Base-by-base conservation (phyloP, 345 rosid genomes). In the Laguncularia racemosa region DNA sequence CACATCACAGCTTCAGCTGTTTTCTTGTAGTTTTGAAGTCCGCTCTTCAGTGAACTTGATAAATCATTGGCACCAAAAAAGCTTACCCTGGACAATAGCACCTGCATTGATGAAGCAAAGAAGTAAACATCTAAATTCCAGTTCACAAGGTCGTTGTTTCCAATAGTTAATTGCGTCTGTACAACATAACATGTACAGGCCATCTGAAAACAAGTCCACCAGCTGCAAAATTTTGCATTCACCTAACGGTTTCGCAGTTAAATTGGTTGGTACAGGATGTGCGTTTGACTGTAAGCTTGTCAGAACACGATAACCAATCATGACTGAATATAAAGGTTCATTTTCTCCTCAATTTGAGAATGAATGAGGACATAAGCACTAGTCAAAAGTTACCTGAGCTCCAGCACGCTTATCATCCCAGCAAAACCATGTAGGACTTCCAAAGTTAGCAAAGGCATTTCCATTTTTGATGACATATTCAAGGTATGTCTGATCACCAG, bases 381-480 rank as follows among this genome's bases (percentile, higher is more conserved):
- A 60, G 53, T 19, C 33, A 60, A 53, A 56, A 55, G 48, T 57
- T 81, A 83, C 99, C 86, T 93, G 96, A 21, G 87, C 76, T 67
- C 96, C 99, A 12, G 99, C 96, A 67, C 78, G 96, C 74, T 93
- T 93, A 54, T 87, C 79, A 63, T 93, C 99, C 99, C 99, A 93
- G 67, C 92, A 87, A 59, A 93, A 95, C 99, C 99, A 95, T 23
- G 85, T 84, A 5, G 99, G 95, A 68, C 72, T 88, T 20, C 95
- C 97, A 71, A 82, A 90, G 4, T 81, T 67, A 44, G 89, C 97
- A 71, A 67, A 95, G 13, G 58, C 73, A 5, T 79, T 60, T 62
- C 97, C 99, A 21, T 88, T 71, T 26, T 71, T 6, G 12, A 69
- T 84, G 21, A 78, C 97, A 48, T 80, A 95, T 45, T 81, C 78